Conservation (phyloP, 1,284 basidiomycete genomes). For the Austroboletus olivaceoglutinosus region DNA sequence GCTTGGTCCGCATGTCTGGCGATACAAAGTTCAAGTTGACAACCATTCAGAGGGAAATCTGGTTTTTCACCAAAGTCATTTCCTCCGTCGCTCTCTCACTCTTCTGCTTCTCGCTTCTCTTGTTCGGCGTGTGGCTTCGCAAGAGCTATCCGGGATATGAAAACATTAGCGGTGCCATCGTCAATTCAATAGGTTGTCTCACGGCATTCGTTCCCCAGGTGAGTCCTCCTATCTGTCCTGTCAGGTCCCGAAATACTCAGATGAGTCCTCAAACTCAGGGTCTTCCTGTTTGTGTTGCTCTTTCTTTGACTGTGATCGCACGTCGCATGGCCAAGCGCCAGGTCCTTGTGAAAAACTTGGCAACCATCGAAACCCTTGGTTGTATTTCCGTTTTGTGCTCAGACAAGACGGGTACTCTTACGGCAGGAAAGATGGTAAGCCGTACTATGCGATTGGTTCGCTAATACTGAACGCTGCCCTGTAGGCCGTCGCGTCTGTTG, state of each 20-base stretch:
- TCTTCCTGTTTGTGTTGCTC: constrained; percentile 48
- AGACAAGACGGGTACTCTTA: constrained; percentile 54
- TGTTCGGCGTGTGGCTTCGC: constrained; percentile 47
- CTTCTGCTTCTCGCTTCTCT: constrained; percentile 41
- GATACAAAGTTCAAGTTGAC: constrained; percentile 49
- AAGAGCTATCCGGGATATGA: constrained; percentile 38
- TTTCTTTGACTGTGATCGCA: constrained; percentile 52
- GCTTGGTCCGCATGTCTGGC: constrained; percentile 55
- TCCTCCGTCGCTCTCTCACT: constrained; percentile 41
- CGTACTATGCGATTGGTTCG: not conserved
- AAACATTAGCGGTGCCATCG: constrained; percentile 40
- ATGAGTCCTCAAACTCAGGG: constrained; percentile 28
- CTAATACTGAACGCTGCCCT: not conserved
- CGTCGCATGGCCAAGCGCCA: constrained; percentile 50
- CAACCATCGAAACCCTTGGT: constrained; percentile 61
- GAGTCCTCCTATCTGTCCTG: not conserved
- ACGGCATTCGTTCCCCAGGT: constrained; percentile 53
- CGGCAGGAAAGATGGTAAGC: constrained; percentile 40
- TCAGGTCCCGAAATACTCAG: not conserved
- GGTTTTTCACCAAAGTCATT: constrained; percentile 50
- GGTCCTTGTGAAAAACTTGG: constrained; percentile 58
- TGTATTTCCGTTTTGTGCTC: constrained; percentile 56
- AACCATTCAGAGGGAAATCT: constrained; percentile 47
- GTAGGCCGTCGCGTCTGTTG: not conserved
- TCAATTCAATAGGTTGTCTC: constrained; percentile 49